A percentile compares a stretch with the other conserved stretches of the same genome.
These are phyloP conservation scores for Kodamaea sp. DNA, from an alignment of 1,139 yeast genomes.

Conservation along the genomic window DNA sequence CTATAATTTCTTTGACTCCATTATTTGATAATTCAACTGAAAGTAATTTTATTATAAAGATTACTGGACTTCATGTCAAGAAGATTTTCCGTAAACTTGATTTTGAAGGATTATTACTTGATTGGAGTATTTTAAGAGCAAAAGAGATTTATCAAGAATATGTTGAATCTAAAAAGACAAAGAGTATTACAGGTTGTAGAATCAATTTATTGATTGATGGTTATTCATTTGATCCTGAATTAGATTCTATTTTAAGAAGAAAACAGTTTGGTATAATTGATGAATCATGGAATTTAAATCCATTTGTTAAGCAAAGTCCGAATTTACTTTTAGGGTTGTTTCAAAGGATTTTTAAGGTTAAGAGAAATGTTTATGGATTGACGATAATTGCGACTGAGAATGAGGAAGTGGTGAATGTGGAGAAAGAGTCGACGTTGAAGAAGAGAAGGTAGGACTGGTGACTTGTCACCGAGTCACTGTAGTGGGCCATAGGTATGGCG, in stretches of 20 bases:
- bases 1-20: conserved; percentile 45
- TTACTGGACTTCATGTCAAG: conserved; percentile 60
- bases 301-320: conserved; percentile 27
- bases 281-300: conserved; percentile 25
- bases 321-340: conserved; percentile 17
- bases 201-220: conserved; percentile 38
- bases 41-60: conserved; percentile 41
- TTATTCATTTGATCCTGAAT: conserved; percentile 49
- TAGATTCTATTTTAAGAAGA: conserved; percentile 29
- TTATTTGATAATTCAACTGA: conserved; percentile 34
- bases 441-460: no score
- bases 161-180: conserved; percentile 20
- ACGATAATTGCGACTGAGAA: conserved; percentile 17
- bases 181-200: conserved; percentile 26
- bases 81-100: conserved; percentile 63
- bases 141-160: conserved; percentile 36
- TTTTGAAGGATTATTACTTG: conserved; percentile 56
- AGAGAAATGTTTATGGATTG: conserved; percentile 51
- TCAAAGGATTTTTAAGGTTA: conserved; percentile 38
- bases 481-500: no score
- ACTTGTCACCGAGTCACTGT: no score
- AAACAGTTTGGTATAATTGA: conserved; percentile 26
- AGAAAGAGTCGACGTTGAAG: conserved; percentile 11
- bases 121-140: conserved; percentile 55
- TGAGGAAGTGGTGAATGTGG: conserved; percentile 15